Evolutionary conservation across 257 asterid species (phyloP), one percentile per base, ranked within the genome.

Genomic region (Solanum pinnatisectum): DNA sequence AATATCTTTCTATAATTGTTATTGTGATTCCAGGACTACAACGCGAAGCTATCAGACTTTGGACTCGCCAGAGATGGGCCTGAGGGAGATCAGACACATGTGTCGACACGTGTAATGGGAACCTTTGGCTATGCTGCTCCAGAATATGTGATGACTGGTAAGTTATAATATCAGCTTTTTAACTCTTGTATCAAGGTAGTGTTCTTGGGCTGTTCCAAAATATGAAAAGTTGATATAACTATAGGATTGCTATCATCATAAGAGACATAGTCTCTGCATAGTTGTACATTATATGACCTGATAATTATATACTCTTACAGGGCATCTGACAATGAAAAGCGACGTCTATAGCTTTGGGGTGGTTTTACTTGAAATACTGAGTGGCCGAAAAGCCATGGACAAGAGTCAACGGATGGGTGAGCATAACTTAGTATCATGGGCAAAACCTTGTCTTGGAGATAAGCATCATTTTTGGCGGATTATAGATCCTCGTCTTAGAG

Each of bases 61-160:
- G 98, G 98, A 65, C 96, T 96, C 33, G 98, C 98, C 86, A 96
- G 92, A 89, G 98, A 95, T 83, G 98, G 93, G 23, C 98, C 98
- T 0, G 95, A 91, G 93, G 98, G 96, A 15, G 98, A 96, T 78
- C 92, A 95, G 86, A 96, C 98, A 0, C 98, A 96, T 15, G 98
- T 96, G 35, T 94, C 98, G 12, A 96, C 98, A 8, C 93, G 97
- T 27, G 98, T 95, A 63, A 93, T 96, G 98, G 98, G 98, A 81
- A 95, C 98, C 18, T 90, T 93, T 10, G 98, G 98, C 85, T 96
- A 96, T 84, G 98, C 98, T 84, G 98, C 98, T 10, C 98, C 97
- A 0, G 96, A 96, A 79, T 95, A 96, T 87, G 94, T 94, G 63
- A 94, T 92, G 95, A 94, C 97, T 37, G 98, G 98, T 94, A 70